Evolutionary conservation across 2,329 filamentous ascomycete genomes (phyloP).

Genomic region (Phyllosticta citriasiana): DNA sequence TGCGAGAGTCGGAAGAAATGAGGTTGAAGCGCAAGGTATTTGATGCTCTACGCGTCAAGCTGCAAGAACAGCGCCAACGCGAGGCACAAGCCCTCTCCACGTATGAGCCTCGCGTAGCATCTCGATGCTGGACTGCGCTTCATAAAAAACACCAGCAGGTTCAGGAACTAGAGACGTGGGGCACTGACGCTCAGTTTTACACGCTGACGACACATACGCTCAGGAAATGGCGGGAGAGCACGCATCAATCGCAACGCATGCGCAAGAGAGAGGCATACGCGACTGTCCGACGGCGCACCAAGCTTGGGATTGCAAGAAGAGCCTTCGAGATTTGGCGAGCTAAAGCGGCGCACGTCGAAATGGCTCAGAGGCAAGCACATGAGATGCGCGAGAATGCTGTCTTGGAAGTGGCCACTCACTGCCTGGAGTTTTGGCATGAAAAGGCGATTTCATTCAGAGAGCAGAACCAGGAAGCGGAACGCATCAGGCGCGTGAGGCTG

Average conservation of each 20-base stretch:
- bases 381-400: conserved; percentile 18
- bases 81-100: conserved; percentile 31
- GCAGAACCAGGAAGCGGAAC: conserved; percentile 16
- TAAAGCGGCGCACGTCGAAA: conserved; percentile 14
- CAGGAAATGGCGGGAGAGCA: conserved; percentile 42
- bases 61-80: conserved; percentile 18
- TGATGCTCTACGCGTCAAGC: conserved; percentile 20
- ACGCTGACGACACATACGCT: conserved; percentile 41
- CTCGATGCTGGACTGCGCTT: conserved; percentile 26
- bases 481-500: conserved; percentile 21
- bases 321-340: conserved; percentile 30
- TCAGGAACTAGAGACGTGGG: conserved; percentile 41
- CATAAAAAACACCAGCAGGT: conserved; percentile 32
- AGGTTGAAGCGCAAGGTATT: conserved; percentile 13
- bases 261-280: conserved; percentile 48
- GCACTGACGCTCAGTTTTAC: conserved; percentile 47
- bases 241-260: conserved; percentile 40
- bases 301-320: conserved; percentile 41
- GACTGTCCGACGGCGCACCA: conserved; percentile 42
- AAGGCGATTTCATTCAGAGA: conserved; percentile 21
- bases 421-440: conserved; percentile 35
- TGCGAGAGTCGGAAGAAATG: conserved; percentile 21
- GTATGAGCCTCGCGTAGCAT: conserved; percentile 31
- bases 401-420: conserved; percentile 18
- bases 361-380: conserved; percentile 24